phyloP scores from a whole-genome alignment of 192 early-diverging fungal species.

The Coemansia guatemalensis region DNA sequence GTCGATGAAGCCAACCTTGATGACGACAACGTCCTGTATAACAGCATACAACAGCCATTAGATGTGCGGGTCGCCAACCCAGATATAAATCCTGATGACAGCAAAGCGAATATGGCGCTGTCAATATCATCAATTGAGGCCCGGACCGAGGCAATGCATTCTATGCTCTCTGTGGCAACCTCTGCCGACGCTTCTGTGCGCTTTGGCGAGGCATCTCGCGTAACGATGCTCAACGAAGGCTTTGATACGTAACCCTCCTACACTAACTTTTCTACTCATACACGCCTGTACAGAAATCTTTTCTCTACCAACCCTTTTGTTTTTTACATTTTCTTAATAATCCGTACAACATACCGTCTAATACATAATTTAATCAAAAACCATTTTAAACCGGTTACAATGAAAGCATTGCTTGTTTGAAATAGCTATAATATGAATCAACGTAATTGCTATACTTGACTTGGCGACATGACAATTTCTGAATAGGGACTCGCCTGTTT shows the following conservation, averaged over 20 bases:
- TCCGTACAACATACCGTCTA: too few species aligned
- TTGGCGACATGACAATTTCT: neutral
- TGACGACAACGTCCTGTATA: slow-evolving; percentile 4
- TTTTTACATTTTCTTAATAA: too few species aligned
- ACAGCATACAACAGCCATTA: slow-evolving; percentile 17
- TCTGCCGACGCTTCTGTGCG: slow-evolving; percentile 15
- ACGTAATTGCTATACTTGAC: neutral
- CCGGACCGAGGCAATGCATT: neutral
- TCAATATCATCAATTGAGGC: neutral
- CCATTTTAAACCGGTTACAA: neutral
- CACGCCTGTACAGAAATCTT: too few species aligned
- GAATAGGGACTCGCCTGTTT: slow-evolving; percentile 14
- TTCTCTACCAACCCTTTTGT: too few species aligned
- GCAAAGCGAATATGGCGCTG: neutral
- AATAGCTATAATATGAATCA: too few species aligned
- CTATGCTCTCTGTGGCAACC: slow-evolving; percentile 7
- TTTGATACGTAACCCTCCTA: slow-evolving; percentile 6
- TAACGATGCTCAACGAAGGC: slow-evolving; percentile 12
- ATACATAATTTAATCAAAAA: neutral
- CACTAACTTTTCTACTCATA: too few species aligned
- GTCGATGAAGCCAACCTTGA: neutral
- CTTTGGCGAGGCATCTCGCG: slow-evolving; percentile 8
- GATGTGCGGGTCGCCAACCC: slow-evolving; percentile 13
- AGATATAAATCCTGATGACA: neutral
- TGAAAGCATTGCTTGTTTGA: too few species aligned